A percentile compares a stretch with the other conserved stretches of the same genome.
These are phyloP conservation scores for Wickerhamiella alocasiicola DNA, from an alignment of 805 yeast species.

Conservation along the genomic window DNA sequence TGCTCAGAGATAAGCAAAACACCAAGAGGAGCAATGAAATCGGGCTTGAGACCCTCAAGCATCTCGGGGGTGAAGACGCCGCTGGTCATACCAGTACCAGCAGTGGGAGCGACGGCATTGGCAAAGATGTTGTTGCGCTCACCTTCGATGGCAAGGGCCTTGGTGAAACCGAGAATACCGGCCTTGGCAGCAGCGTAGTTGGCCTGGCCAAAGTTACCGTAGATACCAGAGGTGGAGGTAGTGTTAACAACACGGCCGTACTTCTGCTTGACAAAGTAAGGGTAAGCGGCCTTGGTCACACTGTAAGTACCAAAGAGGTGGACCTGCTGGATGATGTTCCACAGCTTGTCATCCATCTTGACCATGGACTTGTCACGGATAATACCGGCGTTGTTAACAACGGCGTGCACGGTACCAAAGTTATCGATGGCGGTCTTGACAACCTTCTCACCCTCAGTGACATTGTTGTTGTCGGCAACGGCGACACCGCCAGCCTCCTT, in stretches of 20 bases:
- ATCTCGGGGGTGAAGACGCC: constrained; percentile 73
- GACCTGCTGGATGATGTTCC: constrained; percentile 70
- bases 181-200: constrained; percentile 91
- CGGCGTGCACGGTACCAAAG: constrained; percentile 74
- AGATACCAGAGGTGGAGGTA: constrained; percentile 91
- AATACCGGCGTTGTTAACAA: constrained; percentile 91
- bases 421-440: constrained; percentile 61
- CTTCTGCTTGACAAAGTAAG: constrained; percentile 64
- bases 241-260: constrained; percentile 78
- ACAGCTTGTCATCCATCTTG: constrained; percentile 72
- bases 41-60: constrained; percentile 71
- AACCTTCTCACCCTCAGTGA: constrained; percentile 64
- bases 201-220: constrained; percentile 96
- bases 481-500: constrained; percentile 63
- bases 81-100: constrained; percentile 94
- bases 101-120: constrained; percentile 89
- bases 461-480: constrained; percentile 72
- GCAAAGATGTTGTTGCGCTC: constrained; percentile 60
- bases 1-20: constrained; percentile 67
- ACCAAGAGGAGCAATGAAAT: constrained; percentile 81
- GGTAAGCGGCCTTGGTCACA: constrained; percentile 87
- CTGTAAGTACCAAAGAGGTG: constrained; percentile 74
- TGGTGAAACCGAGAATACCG: constrained; percentile 74
- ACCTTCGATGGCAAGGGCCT: constrained; percentile 86
- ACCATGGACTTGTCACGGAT: constrained; percentile 77